Evolutionary conservation across 768 basidiomycete genomes (phyloP).

Genomic region (Mycena vulgaris): DNA sequence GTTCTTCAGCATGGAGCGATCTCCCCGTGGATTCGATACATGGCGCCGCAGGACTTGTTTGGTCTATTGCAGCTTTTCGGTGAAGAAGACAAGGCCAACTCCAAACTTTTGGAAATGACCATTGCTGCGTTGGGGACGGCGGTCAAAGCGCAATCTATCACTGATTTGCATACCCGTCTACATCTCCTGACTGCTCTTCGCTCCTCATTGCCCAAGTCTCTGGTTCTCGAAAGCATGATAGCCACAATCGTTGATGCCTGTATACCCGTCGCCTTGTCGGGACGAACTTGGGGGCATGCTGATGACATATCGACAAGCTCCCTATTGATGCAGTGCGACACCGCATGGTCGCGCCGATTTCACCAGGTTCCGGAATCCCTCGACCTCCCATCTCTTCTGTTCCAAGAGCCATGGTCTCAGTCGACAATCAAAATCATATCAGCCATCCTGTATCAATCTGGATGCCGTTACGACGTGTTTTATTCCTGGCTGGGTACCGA

Average conservation of each 20-base stretch:
- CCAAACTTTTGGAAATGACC: slow-evolving; percentile 53
- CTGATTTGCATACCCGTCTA: slow-evolving; percentile 49
- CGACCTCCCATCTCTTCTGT: slow-evolving; percentile 55
- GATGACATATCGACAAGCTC: slow-evolving; percentile 37
- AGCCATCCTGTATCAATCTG: slow-evolving; percentile 60
- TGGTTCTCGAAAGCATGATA: slow-evolving; percentile 64
- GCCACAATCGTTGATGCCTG: slow-evolving; percentile 57
- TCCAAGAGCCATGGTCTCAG: slow-evolving; percentile 56
- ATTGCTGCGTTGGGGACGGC: slow-evolving; percentile 51
- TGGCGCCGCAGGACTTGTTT: slow-evolving; percentile 59
- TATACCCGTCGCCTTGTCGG: slow-evolving; percentile 56
- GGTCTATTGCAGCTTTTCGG: slow-evolving; percentile 59
- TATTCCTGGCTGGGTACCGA: slow-evolving; percentile 59
- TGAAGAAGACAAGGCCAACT: slow-evolving; percentile 23
- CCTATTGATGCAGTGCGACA: slow-evolving; percentile 44
- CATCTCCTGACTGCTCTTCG: slow-evolving; percentile 58
- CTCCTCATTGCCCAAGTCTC: slow-evolving; percentile 50
- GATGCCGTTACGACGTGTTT: slow-evolving; percentile 45
- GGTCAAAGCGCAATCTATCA: slow-evolving; percentile 43
- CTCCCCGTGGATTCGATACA: slow-evolving; percentile 71
- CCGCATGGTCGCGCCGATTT: slow-evolving; percentile 52
- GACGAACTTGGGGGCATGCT: slow-evolving; percentile 36
- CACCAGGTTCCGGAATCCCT: slow-evolving; percentile 41
- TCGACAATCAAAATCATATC: slow-evolving; percentile 62
- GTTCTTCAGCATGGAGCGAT: slow-evolving; percentile 45